phyloP scores from a whole-genome alignment of 352 stramenopile genomes.

The Plasmopara halstedii region DNA sequence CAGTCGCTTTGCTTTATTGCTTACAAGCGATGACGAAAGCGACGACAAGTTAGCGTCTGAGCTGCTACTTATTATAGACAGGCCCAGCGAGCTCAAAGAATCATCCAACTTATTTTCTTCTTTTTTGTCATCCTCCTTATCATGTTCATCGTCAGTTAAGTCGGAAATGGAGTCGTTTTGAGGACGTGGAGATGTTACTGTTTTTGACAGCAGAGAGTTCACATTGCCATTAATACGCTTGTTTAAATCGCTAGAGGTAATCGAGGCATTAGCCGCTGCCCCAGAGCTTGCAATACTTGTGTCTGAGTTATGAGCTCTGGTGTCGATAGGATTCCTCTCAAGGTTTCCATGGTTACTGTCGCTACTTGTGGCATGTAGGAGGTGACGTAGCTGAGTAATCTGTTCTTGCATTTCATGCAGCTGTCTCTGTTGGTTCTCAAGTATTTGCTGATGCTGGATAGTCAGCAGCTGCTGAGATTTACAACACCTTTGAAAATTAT shows the following conservation, averaged over 20 bases:
- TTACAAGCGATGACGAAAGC: slow-evolving; percentile 45
- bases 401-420: slow-evolving; percentile 68
- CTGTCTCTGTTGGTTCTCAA: slow-evolving; percentile 67
- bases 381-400: slow-evolving; percentile 40
- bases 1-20: slow-evolving; percentile 12
- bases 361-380: slow-evolving; percentile 28
- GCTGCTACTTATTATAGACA: slow-evolving; percentile 54
- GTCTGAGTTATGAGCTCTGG: slow-evolving; percentile 18
- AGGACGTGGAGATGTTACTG: slow-evolving; percentile 8
- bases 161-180: slow-evolving; percentile 4
- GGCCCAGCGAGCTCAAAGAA: slow-evolving; percentile 42
- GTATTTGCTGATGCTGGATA: slow-evolving; percentile 68
- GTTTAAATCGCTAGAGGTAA: slow-evolving; percentile 18
- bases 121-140: slow-evolving; percentile 4
- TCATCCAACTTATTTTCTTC: slow-evolving; percentile 8
- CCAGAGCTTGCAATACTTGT: slow-evolving; percentile 19
- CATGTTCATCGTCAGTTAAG: slow-evolving; percentile 2
- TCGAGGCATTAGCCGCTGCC: slow-evolving; percentile 17
- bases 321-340: background rate
- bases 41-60: slow-evolving; percentile 55
- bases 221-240: slow-evolving; percentile 8
- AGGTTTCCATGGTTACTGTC: slow-evolving; percentile 15
- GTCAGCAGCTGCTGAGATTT: slow-evolving; percentile 58
- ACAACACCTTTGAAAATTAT: slow-evolving; percentile 41
- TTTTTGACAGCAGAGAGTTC: slow-evolving; percentile 17